phyloP scores from a whole-genome alignment of 176 grass and related monocot genomes.

The Juncus inflexus region DNA sequence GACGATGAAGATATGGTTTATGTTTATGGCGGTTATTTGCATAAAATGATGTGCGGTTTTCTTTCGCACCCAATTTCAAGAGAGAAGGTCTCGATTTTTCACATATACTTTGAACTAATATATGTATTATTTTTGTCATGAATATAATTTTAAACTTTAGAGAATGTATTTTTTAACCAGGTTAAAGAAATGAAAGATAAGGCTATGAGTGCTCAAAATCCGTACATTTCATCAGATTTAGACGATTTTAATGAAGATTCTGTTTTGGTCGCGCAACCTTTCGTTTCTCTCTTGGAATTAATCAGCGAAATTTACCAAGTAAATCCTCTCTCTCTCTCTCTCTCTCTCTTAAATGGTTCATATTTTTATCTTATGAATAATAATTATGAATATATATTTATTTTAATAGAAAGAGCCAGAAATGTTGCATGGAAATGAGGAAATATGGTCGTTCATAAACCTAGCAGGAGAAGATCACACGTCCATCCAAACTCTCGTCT shows the following conservation, averaged over 20 bases:
- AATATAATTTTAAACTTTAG: background rate
- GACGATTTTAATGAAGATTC: constrained; percentile 46
- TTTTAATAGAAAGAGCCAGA: constrained; percentile 83
- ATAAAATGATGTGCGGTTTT: constrained; percentile 98
- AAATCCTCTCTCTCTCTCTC: constrained; percentile 13
- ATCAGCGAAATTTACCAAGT: constrained; percentile 91
- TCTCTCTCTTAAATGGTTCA: background rate
- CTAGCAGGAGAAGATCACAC: constrained; percentile 93
- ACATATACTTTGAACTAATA: background rate
- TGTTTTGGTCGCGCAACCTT: constrained; percentile 42
- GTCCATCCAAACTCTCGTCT: constrained; percentile 78
- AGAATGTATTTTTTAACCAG: constrained; percentile 38
- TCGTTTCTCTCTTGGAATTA: constrained; percentile 85
- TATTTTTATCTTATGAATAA: background rate
- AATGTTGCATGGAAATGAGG: constrained; percentile 85
- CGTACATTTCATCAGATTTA: constrained; percentile 28
- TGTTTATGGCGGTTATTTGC: constrained; percentile 87
- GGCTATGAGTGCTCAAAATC: constrained; percentile 74
- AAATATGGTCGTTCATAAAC: constrained; percentile 74
- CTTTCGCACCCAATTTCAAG: constrained; percentile 74
- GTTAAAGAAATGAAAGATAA: constrained; percentile 97
- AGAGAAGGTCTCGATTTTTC: constrained; percentile 63
- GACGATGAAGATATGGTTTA: constrained; percentile 88
- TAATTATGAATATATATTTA: constrained; percentile 9
- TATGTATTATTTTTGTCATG: constrained; percentile 2